Evolutionary conservation across 192 early-diverging fungal species (phyloP), one percentile per base, ranked within the genome.

Genomic region (Dissophora ornata): DNA sequence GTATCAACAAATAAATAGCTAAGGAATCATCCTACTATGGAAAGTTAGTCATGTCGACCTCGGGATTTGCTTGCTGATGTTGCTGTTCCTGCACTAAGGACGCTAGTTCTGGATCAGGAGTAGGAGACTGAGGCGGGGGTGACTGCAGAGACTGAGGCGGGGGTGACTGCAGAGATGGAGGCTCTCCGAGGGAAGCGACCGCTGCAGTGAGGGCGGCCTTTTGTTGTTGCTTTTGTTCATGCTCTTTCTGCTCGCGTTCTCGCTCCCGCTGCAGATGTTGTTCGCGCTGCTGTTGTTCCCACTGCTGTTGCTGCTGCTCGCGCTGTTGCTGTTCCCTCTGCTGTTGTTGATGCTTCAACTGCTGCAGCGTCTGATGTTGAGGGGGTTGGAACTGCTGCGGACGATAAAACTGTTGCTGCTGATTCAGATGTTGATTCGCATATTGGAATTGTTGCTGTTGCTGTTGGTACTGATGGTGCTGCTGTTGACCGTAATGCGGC

Each of bases 291-390:
- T 55, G 52, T 48, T 71, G 69, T 7, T 71, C 50, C 0, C 44
- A 44, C 19, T 57, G 53, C 3, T 57, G 54, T 22, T 71, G 69
- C 13, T 56, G 64, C 18, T 57, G 52, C 12, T 67, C 47, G 11
- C 41, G 56, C 19, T 65, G 56, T 36, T 61, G 57, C 19, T 66
- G 71, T 25, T 75, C 36, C 11, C 32, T 47, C 40, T 61, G 57
- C 15, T 66, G 71, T 18, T 75, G 19, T 4, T 38, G 63, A 18
- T 67, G 73, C 46, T 77, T 55, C 46, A 62, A 13, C 19, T 77
- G 73, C 51, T 67, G 64, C n/a, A 62, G 33, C 9, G 70, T 74
- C 6, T 57, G 71, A 29, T 75, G 71, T 16, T 66, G 71, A 5
- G 61, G 62, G n/a, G 34, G 70, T 32, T 42, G 60, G 16, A 55